Base-by-base conservation (phyloP, 2,329 filamentous ascomycete genomes). In the Cordyceps pruinosa region DNA sequence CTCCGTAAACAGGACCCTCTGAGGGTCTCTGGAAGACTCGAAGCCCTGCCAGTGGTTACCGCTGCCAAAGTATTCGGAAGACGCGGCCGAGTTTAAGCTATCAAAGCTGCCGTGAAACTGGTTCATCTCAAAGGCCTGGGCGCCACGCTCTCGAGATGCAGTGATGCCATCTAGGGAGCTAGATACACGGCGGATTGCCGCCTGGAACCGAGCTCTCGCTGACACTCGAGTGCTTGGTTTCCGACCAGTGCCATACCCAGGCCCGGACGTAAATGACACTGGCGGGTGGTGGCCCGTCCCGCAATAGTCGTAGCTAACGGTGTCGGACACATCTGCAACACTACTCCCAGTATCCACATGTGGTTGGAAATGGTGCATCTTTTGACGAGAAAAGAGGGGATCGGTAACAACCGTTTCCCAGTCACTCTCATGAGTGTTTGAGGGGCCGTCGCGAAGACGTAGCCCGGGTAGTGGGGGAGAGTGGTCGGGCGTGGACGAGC, bases 301-400 rank as follows among this genome's bases (percentile, higher is more conserved):
- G 39, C 30, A 39, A 39, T 45, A 30, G 32, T 25, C 45, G 8
- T 50, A 58, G 19, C 48, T 52, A 7, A 41, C 17, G 8, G 60
- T 60, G 44, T 78, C 75, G 1, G 76, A 77, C 7, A 73, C 69
- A 58, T 78, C 71, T 2, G 76, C 76, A 23, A 79, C 61, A 56
- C 76, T 79, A 60, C 72, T 77, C 10, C 75, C 74, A 15, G 58
- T 62, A 26, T 61, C 60, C 54, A 62, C 55, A 19, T 56, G 34
- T 13, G 44, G 4, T 25, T 19, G 53, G 10, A 39, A 47, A 8
- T 47, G 41, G 5, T 25, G 13, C 13, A 9, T 23, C 15, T 45
- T 54, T 28, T 46, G 32, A 4, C 32, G 30, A 10, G 32, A 30
- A 34, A 47, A 39, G 23, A 39, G 32, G 23, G 64, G 61, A 13